Percentiles rank a stretch among this genome's conserved stretches.
Conservation (phyloP, 192 early-diverging fungal species). For the Backusella australiensis region DNA sequence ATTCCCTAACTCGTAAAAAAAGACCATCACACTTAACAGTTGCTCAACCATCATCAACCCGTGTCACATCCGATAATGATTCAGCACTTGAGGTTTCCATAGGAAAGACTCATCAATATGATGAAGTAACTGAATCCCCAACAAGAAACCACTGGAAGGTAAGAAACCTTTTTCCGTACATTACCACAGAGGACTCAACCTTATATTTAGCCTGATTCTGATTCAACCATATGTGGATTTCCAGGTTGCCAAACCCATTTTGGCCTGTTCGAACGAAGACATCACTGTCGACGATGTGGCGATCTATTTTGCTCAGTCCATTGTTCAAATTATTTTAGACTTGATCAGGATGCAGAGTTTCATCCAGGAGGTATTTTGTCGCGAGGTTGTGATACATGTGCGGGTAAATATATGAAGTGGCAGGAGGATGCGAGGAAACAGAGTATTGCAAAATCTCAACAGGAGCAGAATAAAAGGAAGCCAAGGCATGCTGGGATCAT, state of each 20-base stretch:
- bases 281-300: slow-evolving; percentile 37
- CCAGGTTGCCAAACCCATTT: slow-evolving; percentile 20
- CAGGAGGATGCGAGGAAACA: slow-evolving; percentile 4
- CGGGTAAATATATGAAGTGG: slow-evolving; percentile 18
- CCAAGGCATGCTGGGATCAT: slow-evolving; percentile 21
- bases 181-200: not conserved
- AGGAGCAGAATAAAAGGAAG: not conserved
- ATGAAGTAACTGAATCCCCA: slow-evolving; percentile 15
- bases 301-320: slow-evolving; percentile 35
- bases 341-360: slow-evolving; percentile 31
- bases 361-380: slow-evolving; percentile 25
- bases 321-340: slow-evolving; percentile 35
- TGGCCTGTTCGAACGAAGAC: slow-evolving; percentile 36
- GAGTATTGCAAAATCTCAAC: slow-evolving; percentile 3
- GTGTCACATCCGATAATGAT: slow-evolving; percentile 7
- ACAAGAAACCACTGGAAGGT: slow-evolving; percentile 26
- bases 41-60: slow-evolving; percentile 5
- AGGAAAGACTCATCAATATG: not conserved
- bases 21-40: slow-evolving; percentile 25
- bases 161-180: too few relatives aligned
- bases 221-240: slow-evolving; percentile 22
- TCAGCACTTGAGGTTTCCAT: slow-evolving; percentile 14
- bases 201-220: slow-evolving; percentile 26
- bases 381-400: slow-evolving; percentile 33
- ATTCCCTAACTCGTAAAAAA: slow-evolving; percentile 25